Conservation (phyloP, 2,329 filamentous ascomycete genomes). For the Claviceps maximensis region DNA sequence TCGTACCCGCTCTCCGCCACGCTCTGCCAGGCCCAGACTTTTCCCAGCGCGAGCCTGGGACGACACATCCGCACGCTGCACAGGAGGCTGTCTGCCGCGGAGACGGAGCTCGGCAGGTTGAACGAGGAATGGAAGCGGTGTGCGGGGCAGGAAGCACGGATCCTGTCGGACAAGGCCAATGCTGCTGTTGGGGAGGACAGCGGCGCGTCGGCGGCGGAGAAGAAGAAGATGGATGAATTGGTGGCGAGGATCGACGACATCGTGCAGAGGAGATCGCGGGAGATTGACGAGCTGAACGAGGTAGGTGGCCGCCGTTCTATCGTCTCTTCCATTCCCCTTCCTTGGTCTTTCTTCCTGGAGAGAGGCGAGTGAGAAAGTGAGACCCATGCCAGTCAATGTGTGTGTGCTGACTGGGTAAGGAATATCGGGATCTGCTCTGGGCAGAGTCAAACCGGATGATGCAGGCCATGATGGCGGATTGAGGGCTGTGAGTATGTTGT, state of each 20-base stretch:
- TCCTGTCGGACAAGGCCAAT: constrained; percentile 9
- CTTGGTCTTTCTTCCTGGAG: background rate
- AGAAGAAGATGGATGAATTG: constrained; percentile 2
- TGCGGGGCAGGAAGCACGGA: constrained; percentile 9
- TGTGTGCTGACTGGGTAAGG: background rate
- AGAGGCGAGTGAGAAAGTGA: background rate
- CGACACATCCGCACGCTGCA: constrained; percentile 14
- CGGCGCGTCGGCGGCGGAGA: background rate
- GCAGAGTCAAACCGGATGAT: constrained; percentile 11
- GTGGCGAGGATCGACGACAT: constrained; percentile 13
- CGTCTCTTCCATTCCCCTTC: background rate
- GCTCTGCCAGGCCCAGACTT: constrained; percentile 14
- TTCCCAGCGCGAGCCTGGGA: constrained; percentile 14
- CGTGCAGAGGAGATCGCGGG: constrained; percentile 8
- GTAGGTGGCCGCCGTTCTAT: constrained; percentile 8
- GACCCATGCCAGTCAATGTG: background rate
- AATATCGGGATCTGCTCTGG: constrained; percentile 6
- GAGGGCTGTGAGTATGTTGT: background rate
- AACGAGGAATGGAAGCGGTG: constrained; percentile 15
- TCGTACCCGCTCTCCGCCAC: constrained; percentile 19
- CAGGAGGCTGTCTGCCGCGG: constrained; percentile 10
- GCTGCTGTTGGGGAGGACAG: background rate
- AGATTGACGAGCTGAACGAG: constrained; percentile 16
- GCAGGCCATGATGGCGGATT: constrained; percentile 12
- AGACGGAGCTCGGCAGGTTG: constrained; percentile 13